Conservation (phyloP, 2,329 filamentous ascomycete species). For the Alternaria sp. region DNA sequence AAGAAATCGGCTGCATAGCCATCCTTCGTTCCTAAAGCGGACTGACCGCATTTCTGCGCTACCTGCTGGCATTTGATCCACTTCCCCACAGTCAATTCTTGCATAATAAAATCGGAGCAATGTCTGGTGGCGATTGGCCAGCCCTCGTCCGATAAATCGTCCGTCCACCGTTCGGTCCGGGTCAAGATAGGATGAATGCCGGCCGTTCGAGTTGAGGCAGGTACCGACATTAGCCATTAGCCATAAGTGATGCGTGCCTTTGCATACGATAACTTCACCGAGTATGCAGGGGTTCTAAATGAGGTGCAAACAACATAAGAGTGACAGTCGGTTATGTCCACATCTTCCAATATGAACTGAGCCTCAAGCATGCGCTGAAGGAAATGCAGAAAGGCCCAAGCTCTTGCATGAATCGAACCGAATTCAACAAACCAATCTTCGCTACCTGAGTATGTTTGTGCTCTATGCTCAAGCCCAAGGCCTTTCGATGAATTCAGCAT, state of each 20-base stretch:
- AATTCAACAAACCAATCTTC: not conserved
- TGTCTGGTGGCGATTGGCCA: not conserved
- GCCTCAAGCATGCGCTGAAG: not conserved
- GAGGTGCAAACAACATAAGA: not conserved
- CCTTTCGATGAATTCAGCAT: not conserved
- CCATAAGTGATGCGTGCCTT: conserved; percentile 1
- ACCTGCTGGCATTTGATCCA: conserved; percentile 2
- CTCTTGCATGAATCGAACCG: not conserved
- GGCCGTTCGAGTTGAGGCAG: conserved; percentile 5
- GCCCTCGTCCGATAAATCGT: not conserved
- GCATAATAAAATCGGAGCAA: not conserved
- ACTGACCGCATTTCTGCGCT: conserved; percentile 12
- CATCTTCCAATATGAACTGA: not conserved
- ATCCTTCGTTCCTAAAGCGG: conserved; percentile 2
- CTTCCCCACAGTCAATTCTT: conserved; percentile 4
- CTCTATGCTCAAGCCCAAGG: not conserved
- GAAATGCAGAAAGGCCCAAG: not conserved
- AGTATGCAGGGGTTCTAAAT: conserved; percentile 5
- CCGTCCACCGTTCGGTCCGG: not conserved
- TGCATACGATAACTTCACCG: not conserved
- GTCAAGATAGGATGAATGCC: not conserved
- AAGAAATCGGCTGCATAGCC: not conserved
- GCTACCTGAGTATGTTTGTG: not conserved
- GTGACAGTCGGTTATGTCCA: not conserved
- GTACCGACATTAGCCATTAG: conserved; percentile 14